phyloP scores from a whole-genome alignment of 352 stramenopile genomes.

The Pythium grandisporangium region DNA sequence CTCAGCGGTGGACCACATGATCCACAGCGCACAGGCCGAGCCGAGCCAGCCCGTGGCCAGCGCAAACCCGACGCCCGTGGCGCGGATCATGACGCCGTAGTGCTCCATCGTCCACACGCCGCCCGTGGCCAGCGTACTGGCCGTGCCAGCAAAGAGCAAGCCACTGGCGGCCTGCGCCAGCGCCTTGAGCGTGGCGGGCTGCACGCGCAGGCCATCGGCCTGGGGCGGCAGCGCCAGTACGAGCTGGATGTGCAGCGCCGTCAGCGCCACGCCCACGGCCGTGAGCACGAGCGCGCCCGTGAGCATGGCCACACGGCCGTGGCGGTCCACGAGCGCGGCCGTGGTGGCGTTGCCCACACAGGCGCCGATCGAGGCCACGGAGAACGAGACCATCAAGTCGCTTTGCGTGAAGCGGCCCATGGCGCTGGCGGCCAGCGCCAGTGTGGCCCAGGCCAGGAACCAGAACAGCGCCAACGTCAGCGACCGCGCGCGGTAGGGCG shows the following conservation, averaged over 20 bases:
- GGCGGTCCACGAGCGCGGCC: conserved; percentile 10
- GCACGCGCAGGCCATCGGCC: not conserved
- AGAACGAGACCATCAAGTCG: conserved; percentile 4
- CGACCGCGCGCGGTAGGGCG: conserved; percentile 24
- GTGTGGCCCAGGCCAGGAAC: no score
- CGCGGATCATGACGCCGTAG: conserved; percentile 13
- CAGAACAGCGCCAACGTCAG: conserved; percentile 23
- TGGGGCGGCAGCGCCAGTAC: conserved; percentile 4
- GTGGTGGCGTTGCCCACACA: conserved; percentile 2
- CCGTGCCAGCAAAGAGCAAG: not conserved
- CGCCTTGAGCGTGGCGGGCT: not conserved
- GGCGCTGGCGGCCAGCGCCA: no score
- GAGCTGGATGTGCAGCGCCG: no score
- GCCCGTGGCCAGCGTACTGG: conserved; percentile 2
- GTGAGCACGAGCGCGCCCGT: conserved; percentile 5
- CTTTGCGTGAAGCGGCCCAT: no score
- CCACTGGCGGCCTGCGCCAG: conserved; percentile 3
- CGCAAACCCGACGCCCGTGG: conserved; percentile 12
- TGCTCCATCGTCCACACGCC: conserved; percentile 13
- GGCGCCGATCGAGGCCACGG: conserved; percentile 2
- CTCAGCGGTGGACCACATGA: conserved; percentile 2
- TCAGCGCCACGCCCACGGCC: conserved; percentile 6
- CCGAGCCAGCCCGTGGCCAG: conserved; percentile 7
- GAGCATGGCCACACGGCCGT: conserved; percentile 9
- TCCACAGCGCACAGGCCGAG: conserved; percentile 6